phyloP scores from a whole-genome alignment of 768 basidiomycete genomes.

The Collybia sp. region DNA sequence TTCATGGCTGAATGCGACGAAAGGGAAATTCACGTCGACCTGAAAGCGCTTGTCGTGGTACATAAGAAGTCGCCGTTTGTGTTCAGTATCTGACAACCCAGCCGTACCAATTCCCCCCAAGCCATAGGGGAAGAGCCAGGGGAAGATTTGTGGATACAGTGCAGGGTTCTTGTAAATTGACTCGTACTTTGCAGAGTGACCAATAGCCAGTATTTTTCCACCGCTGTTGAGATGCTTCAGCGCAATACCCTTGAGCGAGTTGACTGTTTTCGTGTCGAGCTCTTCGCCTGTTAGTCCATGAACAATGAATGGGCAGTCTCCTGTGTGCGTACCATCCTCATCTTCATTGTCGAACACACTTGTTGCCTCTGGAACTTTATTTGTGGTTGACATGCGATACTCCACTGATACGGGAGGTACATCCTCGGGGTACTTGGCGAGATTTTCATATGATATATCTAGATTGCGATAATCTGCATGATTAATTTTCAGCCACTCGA shows the following conservation, averaged over 20 bases:
- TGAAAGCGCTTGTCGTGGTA: constrained; percentile 37
- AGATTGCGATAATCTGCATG: constrained; percentile 19
- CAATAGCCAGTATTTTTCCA: constrained; percentile 20
- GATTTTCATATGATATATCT: constrained; percentile 12
- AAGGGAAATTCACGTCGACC: constrained; percentile 26
- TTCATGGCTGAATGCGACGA: constrained; percentile 35
- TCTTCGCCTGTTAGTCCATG: constrained; percentile 27
- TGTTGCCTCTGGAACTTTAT: constrained; percentile 17
- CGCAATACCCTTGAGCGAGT: constrained; percentile 16
- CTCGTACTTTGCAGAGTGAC: constrained; percentile 14
- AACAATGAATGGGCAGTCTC: constrained; percentile 30
- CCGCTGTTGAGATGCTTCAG: constrained; percentile 17
- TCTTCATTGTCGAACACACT: constrained; percentile 19
- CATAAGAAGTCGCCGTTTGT: constrained; percentile 21
- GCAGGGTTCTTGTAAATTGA: constrained; percentile 25
- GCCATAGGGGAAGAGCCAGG: constrained; percentile 38
- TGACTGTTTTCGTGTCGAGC: constrained; percentile 11
- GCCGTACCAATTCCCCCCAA: constrained; percentile 15
- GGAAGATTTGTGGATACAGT: constrained; percentile 36
- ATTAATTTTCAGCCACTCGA: constrained; percentile 23
- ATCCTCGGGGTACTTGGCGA: constrained; percentile 15
- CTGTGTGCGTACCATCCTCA: constrained; percentile 23
- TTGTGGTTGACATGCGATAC: constrained; percentile 11
- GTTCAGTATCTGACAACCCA: constrained; percentile 10
- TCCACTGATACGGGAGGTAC: constrained; percentile 18